Evolutionary conservation across 495 filamentous ascomycete species (phyloP).

Genomic region (Chlorociboria aeruginascens): DNA sequence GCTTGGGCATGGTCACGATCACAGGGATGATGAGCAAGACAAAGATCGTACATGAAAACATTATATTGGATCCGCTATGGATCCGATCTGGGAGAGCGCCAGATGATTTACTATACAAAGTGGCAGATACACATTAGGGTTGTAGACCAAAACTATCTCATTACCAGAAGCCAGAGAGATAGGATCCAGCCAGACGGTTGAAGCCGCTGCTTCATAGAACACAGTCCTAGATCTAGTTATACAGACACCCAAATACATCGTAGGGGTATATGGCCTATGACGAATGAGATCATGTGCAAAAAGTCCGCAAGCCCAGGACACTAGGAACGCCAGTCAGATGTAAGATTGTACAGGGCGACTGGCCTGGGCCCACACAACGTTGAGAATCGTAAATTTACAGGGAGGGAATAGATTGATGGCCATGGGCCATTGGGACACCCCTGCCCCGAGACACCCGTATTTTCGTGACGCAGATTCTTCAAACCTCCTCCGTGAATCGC

Average conservation of each 20-base stretch:
- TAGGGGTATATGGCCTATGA: too few relatives aligned
- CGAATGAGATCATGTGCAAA: too few relatives aligned
- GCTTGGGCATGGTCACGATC: not conserved
- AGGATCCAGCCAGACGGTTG: not conserved
- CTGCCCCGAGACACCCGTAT: conserved; percentile 8
- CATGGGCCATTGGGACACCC: conserved; percentile 6
- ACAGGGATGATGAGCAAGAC: not conserved
- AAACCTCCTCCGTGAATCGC: conserved; percentile 41
- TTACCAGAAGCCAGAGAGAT: too few relatives aligned
- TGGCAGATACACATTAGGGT: not conserved
- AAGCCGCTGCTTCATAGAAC: too few relatives aligned
- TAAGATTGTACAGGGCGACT: not conserved
- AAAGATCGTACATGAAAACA: conserved; percentile 2
- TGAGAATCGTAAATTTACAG: conserved; percentile 13
- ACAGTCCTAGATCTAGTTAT: too few relatives aligned
- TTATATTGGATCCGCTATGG: conserved; percentile 7
- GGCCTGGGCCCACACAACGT: conserved; percentile 1
- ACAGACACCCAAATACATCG: too few relatives aligned
- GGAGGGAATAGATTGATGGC: conserved; percentile 10
- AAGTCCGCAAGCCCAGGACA: too few relatives aligned
- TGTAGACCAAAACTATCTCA: not conserved
- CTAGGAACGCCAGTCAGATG: conserved; percentile 17
- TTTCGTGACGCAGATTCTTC: conserved; percentile 15
- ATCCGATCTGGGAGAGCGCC: not conserved
- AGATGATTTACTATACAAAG: conserved; percentile 6